These are phyloP conservation scores for Penicillium sp. DNA, from an alignment of 2,329 filamentous ascomycete species.

Conservation along the genomic window DNA sequence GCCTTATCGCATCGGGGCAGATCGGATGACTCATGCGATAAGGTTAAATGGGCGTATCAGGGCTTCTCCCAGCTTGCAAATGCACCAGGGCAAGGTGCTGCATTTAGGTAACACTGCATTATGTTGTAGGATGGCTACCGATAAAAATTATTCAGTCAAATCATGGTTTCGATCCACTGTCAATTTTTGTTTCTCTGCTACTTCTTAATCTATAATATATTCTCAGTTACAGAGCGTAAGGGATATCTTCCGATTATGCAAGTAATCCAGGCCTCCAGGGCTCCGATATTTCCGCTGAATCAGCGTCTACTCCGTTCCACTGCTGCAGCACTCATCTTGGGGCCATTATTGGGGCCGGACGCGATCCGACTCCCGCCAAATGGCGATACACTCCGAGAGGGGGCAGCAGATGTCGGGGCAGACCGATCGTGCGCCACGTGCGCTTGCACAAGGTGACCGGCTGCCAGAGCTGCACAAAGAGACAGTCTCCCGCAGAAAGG, in stretches of 20 bases:
- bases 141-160: background rate
- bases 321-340: background rate
- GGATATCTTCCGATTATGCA: too few species aligned
- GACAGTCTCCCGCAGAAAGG: background rate
- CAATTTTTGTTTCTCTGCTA: too few species aligned
- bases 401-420: background rate
- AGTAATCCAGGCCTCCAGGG: too few species aligned
- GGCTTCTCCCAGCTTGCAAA: background rate
- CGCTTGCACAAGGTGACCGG: background rate
- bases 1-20: slow-evolving; percentile 1
- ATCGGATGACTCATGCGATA: slow-evolving; percentile 12
- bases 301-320: background rate
- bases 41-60: slow-evolving; percentile 3
- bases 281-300: background rate
- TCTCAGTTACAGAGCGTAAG: too few species aligned
- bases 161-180: too few species aligned
- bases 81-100: background rate
- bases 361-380: background rate
- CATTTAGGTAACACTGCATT: background rate
- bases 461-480: background rate
- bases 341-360: background rate
- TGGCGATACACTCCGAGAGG: background rate
- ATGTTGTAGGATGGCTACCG: background rate
- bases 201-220: too few species aligned
- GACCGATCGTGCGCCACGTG: background rate